A percentile compares a stretch with the other conserved stretches of the same genome.
phyloP scores from a whole-genome alignment of 306 rosid genomes.

The Cucumis sativus region DNA sequence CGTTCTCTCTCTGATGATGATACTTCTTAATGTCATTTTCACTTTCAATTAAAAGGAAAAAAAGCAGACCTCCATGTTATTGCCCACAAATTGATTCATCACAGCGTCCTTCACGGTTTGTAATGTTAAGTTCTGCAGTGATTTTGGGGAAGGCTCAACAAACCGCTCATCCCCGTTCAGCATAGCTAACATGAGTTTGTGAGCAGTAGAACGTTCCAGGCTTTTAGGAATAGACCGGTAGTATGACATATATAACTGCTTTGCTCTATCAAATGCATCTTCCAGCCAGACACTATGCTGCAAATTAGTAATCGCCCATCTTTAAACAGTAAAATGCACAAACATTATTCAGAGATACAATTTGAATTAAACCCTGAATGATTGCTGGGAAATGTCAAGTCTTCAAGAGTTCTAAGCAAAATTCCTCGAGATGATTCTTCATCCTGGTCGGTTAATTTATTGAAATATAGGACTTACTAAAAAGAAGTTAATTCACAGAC shows the following conservation, averaged over 20 bases:
- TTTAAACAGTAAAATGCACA: neutral
- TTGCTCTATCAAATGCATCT: conserved; percentile 94
- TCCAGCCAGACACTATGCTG: conserved; percentile 99
- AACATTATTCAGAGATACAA: neutral
- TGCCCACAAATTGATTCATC: conserved; percentile 83
- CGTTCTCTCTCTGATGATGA: neutral
- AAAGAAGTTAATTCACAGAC: neutral
- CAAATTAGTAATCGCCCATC: conserved; percentile 19
- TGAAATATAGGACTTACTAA: neutral
- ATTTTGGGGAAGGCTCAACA: conserved; percentile 88
- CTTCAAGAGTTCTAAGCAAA: neutral
- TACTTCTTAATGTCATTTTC: neutral
- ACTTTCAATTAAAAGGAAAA: neutral
- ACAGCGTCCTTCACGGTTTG: conserved; percentile 86
- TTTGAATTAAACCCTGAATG: neutral
- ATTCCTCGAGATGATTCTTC: neutral
- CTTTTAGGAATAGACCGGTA: conserved; percentile 97
- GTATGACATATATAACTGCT: conserved; percentile 83
- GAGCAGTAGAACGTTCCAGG: conserved; percentile 98
- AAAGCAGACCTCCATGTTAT: conserved; percentile 84
- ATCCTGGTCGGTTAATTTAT: neutral
- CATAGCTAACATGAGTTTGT: conserved; percentile 98
- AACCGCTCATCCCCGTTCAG: conserved; percentile 89
- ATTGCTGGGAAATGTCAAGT: neutral
- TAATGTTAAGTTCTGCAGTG: conserved; percentile 70